Percentiles rank a stretch among this genome's conserved stretches.
phyloP scores from a whole-genome alignment of 2,329 filamentous ascomycete genomes.

The Allantophomopsis cytisporea region DNA sequence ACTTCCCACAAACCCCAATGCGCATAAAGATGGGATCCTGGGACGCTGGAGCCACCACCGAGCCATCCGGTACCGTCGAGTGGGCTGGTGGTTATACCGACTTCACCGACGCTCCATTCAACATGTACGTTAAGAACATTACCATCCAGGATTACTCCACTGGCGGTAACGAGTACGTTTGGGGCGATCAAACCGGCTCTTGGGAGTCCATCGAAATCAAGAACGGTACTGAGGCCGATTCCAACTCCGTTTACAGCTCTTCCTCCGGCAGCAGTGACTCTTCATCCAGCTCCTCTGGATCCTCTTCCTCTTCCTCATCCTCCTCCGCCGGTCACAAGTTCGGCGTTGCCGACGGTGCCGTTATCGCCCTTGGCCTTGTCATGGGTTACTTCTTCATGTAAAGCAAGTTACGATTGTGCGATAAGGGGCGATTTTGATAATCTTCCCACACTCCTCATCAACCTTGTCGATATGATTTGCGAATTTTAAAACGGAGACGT shows the following conservation, averaged over 20 bases:
- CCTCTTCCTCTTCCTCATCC: slow-evolving; percentile 1
- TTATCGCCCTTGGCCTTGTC: slow-evolving; percentile 16
- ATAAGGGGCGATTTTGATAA: too few relatives aligned
- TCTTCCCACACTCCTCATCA: too few relatives aligned
- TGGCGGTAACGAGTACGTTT: slow-evolving; percentile 34
- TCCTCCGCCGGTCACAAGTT: slow-evolving; percentile 9
- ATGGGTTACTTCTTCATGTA: slow-evolving; percentile 19
- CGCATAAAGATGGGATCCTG: slow-evolving; percentile 48
- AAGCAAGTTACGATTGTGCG: slow-evolving; percentile 1
- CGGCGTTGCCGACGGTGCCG: slow-evolving; percentile 12
- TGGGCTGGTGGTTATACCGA: slow-evolving; percentile 52
- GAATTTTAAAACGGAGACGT: too few relatives aligned
- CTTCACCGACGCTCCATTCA: slow-evolving; percentile 29
- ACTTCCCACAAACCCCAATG: slow-evolving; percentile 60
- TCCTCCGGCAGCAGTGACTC: slow-evolving; percentile 1
- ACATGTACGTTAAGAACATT: slow-evolving; percentile 34
- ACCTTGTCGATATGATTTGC: too few relatives aligned
- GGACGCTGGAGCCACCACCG: slow-evolving; percentile 23
- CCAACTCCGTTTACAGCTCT: slow-evolving; percentile 1
- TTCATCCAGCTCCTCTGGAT: slow-evolving; percentile 3
- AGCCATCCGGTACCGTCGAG: slow-evolving; percentile 41
- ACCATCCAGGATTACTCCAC: slow-evolving; percentile 34
- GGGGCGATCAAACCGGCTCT: slow-evolving; percentile 29
- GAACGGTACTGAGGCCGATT: slow-evolving; percentile 3
- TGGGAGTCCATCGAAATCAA: slow-evolving; percentile 30